phyloP scores from a whole-genome alignment of 495 filamentous ascomycete species.

The Lepidopterella palustris region DNA sequence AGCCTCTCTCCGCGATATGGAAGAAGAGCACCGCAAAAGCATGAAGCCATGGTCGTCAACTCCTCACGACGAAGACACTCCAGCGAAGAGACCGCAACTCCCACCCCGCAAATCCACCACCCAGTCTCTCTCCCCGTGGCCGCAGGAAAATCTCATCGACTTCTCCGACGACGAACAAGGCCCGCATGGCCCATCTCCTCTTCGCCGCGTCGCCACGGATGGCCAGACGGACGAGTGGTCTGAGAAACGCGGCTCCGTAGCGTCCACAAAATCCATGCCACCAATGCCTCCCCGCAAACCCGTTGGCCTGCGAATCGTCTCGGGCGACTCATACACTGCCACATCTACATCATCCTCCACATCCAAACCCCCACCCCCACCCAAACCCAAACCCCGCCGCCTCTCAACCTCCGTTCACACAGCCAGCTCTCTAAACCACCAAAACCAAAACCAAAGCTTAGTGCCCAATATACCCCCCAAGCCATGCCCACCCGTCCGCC shows the following conservation, averaged over 20 bases:
- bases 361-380: conserved; percentile 20
- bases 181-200: not conserved
- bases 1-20: conserved; percentile 35
- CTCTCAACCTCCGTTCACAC: conserved; percentile 15
- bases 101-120: conserved; percentile 24
- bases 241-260: conserved; percentile 2
- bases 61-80: conserved; percentile 15
- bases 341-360: conserved; percentile 2
- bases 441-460: conserved; percentile 2
- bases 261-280: conserved; percentile 22
- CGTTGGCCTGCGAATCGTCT: conserved; percentile 31
- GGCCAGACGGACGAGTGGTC: conserved; percentile 6
- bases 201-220: conserved; percentile 9
- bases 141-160: conserved; percentile 33
- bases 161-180: conserved; percentile 29
- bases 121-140: conserved; percentile 11
- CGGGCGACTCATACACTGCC: conserved; percentile 5
- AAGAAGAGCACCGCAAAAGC: conserved; percentile 24
- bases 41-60: conserved; percentile 26
- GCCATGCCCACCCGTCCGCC: not conserved
- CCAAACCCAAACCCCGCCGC: conserved; percentile 33
- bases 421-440: conserved; percentile 9
- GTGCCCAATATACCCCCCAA: too few relatives aligned
- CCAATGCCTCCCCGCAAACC: conserved; percentile 36
- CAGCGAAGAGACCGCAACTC: conserved; percentile 24